Evolutionary conservation across 331 rosid genomes (phyloP).

Genomic region (Prunus yedoensis): DNA sequence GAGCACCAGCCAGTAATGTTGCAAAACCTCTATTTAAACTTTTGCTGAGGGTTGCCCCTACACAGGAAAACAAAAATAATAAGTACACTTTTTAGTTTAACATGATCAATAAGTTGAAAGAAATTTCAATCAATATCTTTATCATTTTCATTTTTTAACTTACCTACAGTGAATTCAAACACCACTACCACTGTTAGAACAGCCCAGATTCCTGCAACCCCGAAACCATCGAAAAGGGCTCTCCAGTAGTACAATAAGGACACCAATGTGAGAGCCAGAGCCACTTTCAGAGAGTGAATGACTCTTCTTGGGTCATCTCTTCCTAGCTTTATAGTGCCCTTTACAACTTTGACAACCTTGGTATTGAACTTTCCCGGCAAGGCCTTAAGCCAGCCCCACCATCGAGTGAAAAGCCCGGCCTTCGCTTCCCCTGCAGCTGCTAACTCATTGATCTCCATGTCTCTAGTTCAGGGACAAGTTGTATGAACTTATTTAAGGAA

Average conservation of each 20-base stretch:
- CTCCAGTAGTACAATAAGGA: conserved; percentile 71
- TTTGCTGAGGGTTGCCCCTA: conserved; percentile 85
- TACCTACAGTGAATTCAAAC: conserved; percentile 87
- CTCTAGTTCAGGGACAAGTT: neutral
- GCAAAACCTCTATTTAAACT: conserved; percentile 80
- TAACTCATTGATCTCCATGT: conserved; percentile 52
- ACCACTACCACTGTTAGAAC: conserved; percentile 85
- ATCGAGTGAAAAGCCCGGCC: conserved; percentile 18
- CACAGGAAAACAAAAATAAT: neutral
- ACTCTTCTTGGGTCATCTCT: conserved; percentile 87
- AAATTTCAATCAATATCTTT: neutral
- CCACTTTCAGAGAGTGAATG: conserved; percentile 85
- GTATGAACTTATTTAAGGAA: neutral
- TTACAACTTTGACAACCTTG: conserved; percentile 34
- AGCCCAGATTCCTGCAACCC: conserved; percentile 85
- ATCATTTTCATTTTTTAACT: conserved; percentile 2
- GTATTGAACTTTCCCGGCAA: conserved; percentile 35
- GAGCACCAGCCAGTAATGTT: conserved; percentile 73
- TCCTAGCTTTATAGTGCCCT: conserved; percentile 53
- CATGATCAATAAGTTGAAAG: conserved; percentile 7
- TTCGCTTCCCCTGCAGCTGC: conserved; percentile 25
- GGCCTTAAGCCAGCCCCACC: conserved; percentile 27
- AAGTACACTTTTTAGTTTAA: neutral
- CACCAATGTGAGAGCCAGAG: conserved; percentile 81
- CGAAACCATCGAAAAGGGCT: conserved; percentile 75